Evolutionary conservation across 345 rosid genomes (phyloP).

Genomic region (Schrenkiella parvula): DNA sequence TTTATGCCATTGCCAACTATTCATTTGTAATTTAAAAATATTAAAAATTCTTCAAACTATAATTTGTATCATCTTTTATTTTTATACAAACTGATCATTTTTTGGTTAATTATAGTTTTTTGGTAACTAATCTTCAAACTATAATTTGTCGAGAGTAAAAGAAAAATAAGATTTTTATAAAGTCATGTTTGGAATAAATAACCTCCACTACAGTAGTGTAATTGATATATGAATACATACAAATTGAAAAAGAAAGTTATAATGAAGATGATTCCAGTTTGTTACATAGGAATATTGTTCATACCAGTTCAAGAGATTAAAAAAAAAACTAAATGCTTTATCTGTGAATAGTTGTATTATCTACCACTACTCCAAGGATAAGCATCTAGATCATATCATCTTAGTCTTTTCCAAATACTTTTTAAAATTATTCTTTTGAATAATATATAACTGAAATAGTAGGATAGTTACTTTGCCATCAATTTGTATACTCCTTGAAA

Average conservation of each 20-base stretch:
- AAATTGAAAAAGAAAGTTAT: background rate
- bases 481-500: constrained; percentile 21
- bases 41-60: background rate
- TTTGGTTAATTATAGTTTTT: background rate
- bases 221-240: background rate
- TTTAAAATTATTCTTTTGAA: background rate
- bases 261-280: background rate
- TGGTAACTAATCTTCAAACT: background rate
- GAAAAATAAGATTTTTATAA: background rate
- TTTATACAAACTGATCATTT: background rate
- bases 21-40: background rate
- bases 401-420: background rate
- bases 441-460: constrained; percentile 11
- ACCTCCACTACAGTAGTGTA: background rate
- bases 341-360: background rate
- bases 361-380: constrained; percentile 18
- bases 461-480: constrained; percentile 24
- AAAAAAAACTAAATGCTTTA: background rate
- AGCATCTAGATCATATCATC: constrained; percentile 21
- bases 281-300: background rate
- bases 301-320: background rate
- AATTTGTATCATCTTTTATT: background rate
- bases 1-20: background rate
- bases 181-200: background rate
- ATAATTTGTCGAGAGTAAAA: background rate